Evolutionary conservation across 73 alveolate species (phyloP).

Genomic region (Paramecium sonneborni): DNA sequence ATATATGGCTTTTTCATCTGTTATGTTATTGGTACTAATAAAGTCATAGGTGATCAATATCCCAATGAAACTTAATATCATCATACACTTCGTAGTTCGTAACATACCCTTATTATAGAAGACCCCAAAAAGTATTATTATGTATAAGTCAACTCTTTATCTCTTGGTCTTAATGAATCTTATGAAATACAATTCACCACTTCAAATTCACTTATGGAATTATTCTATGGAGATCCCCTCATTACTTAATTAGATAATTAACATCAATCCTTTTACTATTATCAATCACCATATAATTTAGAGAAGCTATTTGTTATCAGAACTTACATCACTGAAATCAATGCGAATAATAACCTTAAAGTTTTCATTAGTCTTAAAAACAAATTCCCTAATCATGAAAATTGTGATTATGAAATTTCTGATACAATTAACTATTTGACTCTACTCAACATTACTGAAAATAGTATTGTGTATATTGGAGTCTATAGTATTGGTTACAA

Average conservation of each 20-base stretch:
- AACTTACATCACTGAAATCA: background rate
- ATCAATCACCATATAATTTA: background rate
- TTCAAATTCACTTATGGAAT: background rate
- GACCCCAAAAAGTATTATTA: background rate
- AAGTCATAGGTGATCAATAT: background rate
- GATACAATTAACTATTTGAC: background rate
- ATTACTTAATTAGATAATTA: background rate
- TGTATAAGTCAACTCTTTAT: background rate
- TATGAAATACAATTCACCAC: constrained; percentile 6
- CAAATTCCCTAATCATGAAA: background rate
- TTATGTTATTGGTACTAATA: background rate
- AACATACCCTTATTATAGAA: background rate
- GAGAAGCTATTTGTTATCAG: background rate
- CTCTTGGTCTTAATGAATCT: background rate
- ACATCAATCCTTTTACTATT: background rate
- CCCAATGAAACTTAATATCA: background rate
- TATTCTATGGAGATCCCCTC: constrained; percentile 13
- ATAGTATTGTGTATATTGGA: background rate
- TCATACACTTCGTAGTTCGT: background rate
- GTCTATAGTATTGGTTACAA: background rate
- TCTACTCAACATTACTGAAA: background rate
- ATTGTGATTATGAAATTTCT: background rate
- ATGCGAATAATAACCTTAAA: background rate
- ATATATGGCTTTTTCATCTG: background rate
- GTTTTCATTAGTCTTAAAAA: background rate